Base-by-base conservation (phyloP, 768 basidiomycete species). In the Sistotremastrum niveocremeum region DNA sequence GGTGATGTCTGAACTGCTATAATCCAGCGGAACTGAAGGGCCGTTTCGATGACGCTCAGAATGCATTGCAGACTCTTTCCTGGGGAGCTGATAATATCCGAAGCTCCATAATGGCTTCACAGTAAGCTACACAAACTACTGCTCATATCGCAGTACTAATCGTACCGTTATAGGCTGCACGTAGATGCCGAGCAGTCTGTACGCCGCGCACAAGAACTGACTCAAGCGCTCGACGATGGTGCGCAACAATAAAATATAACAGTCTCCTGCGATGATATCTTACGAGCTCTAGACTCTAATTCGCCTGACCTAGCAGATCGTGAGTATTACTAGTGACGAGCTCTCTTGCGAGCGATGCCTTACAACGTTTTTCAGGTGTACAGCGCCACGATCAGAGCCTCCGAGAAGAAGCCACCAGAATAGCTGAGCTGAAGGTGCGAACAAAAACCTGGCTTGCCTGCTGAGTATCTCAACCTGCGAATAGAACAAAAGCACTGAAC, bases 401-500 rank as follows among this genome's bases (percentile, higher is more conserved):
- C 30, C 73, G 84, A 30, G 63, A 68, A 44, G 81, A 85, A 57
- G 63, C 84, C 5, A 71, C 70, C 44, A 62, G 69, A 37, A 71
- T 81, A 12, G 68, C 72, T 0, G 65, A 73, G 42, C 60, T 71
- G 41, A 66, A 68, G 28, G 4, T 39, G 7, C 4, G 10, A 31
- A 30, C 7, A 31, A 10, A 42, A 6, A 28, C n/a, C 7, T 38
- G 12, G 41, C 37, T 41, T 20, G 20, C 2, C 32, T 5, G 3
- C 37, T 39, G 12, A 12, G 1, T 34, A 40, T 30, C 44, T 45
- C 6, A 54, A 39, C 31, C 12, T 2, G 5, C 5, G 36, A 80
- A 49, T 49, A 89, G 83, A 88, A 88, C 54, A 65, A 72, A 4
- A 83, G 77, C 54, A 86, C 82, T 2, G 73, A 73, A 42, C 77